Evolutionary conservation across 192 early-diverging fungal genomes (phyloP).

Genomic region (Linnemannia schmuckeri): DNA sequence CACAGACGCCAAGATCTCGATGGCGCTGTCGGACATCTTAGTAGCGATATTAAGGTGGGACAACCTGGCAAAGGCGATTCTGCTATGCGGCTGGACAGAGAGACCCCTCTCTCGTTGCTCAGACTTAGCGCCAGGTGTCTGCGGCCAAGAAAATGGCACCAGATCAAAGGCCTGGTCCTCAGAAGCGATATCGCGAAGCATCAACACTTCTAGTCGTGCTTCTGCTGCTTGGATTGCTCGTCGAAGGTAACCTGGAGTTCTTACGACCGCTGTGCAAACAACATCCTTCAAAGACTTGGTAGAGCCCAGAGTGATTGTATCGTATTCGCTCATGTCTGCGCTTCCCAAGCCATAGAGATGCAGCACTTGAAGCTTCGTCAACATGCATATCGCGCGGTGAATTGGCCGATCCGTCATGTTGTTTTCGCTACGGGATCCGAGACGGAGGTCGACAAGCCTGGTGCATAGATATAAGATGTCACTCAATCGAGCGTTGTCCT

Average conservation of each 20-base stretch:
- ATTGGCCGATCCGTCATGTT: background rate
- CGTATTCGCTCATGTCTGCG: background rate
- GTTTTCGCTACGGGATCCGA: background rate
- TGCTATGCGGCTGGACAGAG: background rate
- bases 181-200: background rate
- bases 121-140: background rate
- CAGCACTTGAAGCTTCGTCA: background rate
- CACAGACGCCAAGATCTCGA: background rate
- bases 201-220: background rate
- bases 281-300: background rate
- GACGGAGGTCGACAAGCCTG: background rate
- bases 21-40: background rate
- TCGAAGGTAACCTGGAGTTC: background rate
- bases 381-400: background rate
- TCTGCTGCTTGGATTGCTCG: background rate
- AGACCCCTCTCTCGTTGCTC: background rate
- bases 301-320: background rate
- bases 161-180: background rate
- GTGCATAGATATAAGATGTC: background rate
- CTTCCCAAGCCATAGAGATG: background rate
- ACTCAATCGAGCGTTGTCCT: background rate
- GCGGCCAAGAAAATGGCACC: background rate
- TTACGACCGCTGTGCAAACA: background rate
- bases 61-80: background rate
- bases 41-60: background rate